Percentiles rank a stretch among this genome's conserved stretches.
phyloP scores from a whole-genome alignment of 768 basidiomycete species.

The Russula earlei region DNA sequence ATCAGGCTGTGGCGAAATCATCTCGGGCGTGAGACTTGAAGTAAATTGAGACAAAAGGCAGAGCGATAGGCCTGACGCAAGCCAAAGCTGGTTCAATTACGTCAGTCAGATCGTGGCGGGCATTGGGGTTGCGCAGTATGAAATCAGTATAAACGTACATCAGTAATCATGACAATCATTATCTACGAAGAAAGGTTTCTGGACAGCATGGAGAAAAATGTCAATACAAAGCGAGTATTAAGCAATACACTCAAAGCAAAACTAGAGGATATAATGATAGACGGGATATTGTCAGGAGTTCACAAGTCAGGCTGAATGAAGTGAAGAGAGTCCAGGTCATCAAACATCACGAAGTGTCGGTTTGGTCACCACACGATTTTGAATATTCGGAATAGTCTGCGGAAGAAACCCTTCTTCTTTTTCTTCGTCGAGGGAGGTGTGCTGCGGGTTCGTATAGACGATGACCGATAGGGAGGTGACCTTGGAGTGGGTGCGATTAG shows the following conservation, averaged over 20 bases:
- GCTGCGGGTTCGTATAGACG: background rate
- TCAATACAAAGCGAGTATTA: constrained; percentile 6
- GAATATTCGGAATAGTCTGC: constrained; percentile 17
- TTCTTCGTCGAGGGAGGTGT: constrained; percentile 7
- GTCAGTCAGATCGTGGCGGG: background rate
- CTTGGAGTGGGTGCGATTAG: background rate
- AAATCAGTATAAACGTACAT: background rate
- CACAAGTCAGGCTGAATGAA: background rate
- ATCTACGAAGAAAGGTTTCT: background rate
- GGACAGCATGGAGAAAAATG: background rate
- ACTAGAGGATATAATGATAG: constrained; percentile 13
- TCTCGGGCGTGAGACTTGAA: background rate
- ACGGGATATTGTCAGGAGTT: constrained; percentile 2
- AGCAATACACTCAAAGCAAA: constrained; percentile 11
- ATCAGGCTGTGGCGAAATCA: constrained; percentile 4
- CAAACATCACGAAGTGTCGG: background rate
- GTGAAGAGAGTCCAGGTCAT: background rate
- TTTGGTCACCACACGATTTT: constrained; percentile 16
- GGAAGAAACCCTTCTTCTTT: constrained; percentile 21
- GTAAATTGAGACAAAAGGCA: background rate
- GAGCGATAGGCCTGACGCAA: background rate
- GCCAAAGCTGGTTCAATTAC: background rate
- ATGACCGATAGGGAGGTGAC: constrained; percentile 6
- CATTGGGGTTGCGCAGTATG: background rate
- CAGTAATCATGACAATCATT: background rate